A percentile compares a stretch with the other conserved stretches of the same genome.
Conservation (phyloP, 164 flowering plant species). For the Magnolia sinica region DNA sequence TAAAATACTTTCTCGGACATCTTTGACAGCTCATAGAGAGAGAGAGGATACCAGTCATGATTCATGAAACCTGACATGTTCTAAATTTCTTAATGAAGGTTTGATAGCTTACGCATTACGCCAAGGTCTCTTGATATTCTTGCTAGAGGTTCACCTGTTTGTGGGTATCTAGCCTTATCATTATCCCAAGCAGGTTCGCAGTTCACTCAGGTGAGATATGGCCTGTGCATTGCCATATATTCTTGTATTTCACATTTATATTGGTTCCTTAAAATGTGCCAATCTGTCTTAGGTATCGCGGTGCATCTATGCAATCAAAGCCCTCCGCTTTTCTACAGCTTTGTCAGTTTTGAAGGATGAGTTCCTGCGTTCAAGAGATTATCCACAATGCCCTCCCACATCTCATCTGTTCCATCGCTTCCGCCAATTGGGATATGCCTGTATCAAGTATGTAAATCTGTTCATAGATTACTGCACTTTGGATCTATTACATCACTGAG, state of each 20-base stretch:
- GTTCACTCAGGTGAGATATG: constrained; percentile 77
- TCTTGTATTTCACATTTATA: not conserved
- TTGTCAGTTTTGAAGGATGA: constrained; percentile 92
- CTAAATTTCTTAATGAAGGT: constrained; percentile 44
- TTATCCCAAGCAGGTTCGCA: constrained; percentile 97
- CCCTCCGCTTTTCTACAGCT: constrained; percentile 94
- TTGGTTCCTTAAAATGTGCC: constrained; percentile 12
- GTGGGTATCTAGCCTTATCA: constrained; percentile 98
- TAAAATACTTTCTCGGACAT: not conserved
- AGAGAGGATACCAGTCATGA: too few species aligned
- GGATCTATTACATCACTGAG: constrained; percentile 60
- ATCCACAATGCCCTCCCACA: constrained; percentile 96
- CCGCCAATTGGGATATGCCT: constrained; percentile 96
- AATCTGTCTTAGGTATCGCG: constrained; percentile 61
- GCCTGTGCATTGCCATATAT: not conserved
- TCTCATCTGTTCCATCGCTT: constrained; percentile 94
- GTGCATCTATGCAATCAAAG: constrained; percentile 86
- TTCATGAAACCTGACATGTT: constrained; percentile 14
- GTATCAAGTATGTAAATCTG: constrained; percentile 64
- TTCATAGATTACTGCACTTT: constrained; percentile 14
- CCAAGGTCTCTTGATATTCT: constrained; percentile 99
- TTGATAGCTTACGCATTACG: constrained; percentile 93
- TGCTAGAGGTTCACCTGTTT: constrained; percentile 88
- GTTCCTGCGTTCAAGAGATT: constrained; percentile 94
- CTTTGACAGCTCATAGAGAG: not conserved